A percentile compares a stretch with the other conserved stretches of the same genome.
Conservation (phyloP, 2,329 filamentous ascomycete species). For the Aspergillus floridensis region DNA sequence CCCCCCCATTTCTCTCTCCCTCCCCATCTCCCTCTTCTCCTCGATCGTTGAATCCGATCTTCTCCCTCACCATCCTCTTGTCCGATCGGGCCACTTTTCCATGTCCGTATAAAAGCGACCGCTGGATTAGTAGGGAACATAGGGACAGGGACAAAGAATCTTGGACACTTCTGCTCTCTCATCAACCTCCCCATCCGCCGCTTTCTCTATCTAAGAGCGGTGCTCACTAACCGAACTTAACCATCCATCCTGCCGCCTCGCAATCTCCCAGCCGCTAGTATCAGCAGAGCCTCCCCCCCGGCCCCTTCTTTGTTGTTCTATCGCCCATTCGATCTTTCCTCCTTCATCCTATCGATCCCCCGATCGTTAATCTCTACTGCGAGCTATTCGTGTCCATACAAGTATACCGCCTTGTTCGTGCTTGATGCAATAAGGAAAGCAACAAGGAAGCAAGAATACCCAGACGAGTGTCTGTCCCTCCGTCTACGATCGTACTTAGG, state of each 20-base stretch:
- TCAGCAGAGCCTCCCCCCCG: slow-evolving; percentile 5
- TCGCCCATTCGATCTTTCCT: slow-evolving; percentile 8
- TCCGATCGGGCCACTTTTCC: not conserved
- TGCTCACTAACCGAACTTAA: not conserved
- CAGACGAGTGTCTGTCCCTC: slow-evolving; percentile 11
- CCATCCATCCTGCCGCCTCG: not conserved
- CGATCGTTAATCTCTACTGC: slow-evolving; percentile 6
- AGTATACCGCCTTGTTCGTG: slow-evolving; percentile 1
- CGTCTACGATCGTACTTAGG: slow-evolving; percentile 1
- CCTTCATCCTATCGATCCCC: slow-evolving; percentile 5
- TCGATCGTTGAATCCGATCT: not conserved
- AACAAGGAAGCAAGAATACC: slow-evolving; percentile 3
- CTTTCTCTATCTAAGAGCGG: not conserved
- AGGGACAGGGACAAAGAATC: not conserved
- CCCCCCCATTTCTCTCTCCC: not conserved
- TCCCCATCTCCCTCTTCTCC: not conserved
- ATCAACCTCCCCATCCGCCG: not conserved
- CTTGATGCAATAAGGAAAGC: slow-evolving; percentile 5
- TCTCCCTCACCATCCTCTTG: slow-evolving; percentile 1
- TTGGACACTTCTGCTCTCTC: not conserved
- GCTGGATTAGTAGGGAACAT: not conserved
- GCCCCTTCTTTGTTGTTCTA: not conserved
- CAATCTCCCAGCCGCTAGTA: not conserved
- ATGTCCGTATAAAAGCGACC: not conserved
- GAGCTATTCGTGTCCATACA: slow-evolving; percentile 7